These are phyloP conservation scores for Tuber borchii DNA, from an alignment of 495 filamentous ascomycete genomes.

Conservation along the genomic window DNA sequence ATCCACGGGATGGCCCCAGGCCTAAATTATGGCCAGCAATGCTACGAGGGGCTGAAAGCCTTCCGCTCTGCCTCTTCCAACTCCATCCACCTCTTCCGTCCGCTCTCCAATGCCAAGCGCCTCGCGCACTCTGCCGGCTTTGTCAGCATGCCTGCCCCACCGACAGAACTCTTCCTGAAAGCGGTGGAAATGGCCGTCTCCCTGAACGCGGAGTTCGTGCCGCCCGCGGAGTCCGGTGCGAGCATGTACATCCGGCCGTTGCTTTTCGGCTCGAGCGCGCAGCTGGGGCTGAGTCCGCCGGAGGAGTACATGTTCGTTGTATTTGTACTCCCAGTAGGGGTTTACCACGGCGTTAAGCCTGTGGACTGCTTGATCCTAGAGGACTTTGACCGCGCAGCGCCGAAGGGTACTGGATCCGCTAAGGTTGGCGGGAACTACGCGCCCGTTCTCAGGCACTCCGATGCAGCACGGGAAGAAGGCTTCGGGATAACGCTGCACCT, in stretches of 20 bases:
- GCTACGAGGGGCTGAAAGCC: slow-evolving; percentile 88
- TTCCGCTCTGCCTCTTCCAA: slow-evolving; percentile 63
- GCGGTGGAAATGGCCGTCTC: slow-evolving; percentile 72
- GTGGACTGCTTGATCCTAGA: slow-evolving; percentile 74
- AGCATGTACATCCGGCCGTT: slow-evolving; percentile 85
- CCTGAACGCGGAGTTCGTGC: slow-evolving; percentile 80
- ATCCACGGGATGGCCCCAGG: slow-evolving; percentile 87
- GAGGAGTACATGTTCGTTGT: slow-evolving; percentile 86
- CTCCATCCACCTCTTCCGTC: slow-evolving; percentile 72
- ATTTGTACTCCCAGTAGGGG: slow-evolving; percentile 76
- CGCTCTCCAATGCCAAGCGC: slow-evolving; percentile 69
- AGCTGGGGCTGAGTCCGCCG: slow-evolving; percentile 71
- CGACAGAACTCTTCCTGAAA: slow-evolving; percentile 62
- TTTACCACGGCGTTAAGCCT: slow-evolving; percentile 79
- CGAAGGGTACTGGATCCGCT: slow-evolving; percentile 64
- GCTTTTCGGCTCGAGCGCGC: slow-evolving; percentile 74
- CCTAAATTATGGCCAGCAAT: slow-evolving; percentile 87
- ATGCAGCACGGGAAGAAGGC: slow-evolving; percentile 62
- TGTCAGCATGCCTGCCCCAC: slow-evolving; percentile 71
- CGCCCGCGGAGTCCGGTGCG: slow-evolving; percentile 72
- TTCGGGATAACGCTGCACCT: slow-evolving; percentile 83
- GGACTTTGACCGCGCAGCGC: slow-evolving; percentile 67
- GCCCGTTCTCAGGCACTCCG: slow-evolving; percentile 74
- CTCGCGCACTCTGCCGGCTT: slow-evolving; percentile 70
- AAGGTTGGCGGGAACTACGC: slow-evolving; percentile 78